A percentile compares a stretch with the other conserved stretches of the same genome.
These are phyloP conservation scores for Cystofilobasidium capitatum DNA, from an alignment of 768 basidiomycete species.

Conservation along the genomic window DNA sequence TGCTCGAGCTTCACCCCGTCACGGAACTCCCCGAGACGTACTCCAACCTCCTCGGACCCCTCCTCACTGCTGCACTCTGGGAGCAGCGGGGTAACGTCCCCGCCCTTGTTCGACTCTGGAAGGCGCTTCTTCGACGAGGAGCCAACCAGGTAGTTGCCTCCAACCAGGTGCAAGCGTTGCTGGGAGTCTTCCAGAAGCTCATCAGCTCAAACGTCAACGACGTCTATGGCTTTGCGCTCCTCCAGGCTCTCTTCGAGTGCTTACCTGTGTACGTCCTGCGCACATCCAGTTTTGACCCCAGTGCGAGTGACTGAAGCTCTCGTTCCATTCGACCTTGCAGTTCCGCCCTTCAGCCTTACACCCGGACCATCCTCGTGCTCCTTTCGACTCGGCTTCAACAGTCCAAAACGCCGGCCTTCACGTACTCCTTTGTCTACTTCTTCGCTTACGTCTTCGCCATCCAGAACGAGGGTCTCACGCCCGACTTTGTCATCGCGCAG, in stretches of 20 bases:
- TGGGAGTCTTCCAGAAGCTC: conserved; percentile 86
- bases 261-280: conserved; percentile 59
- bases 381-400: conserved; percentile 76
- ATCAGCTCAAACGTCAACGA: conserved; percentile 82
- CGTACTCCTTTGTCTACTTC: conserved; percentile 71
- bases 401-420: conserved; percentile 80
- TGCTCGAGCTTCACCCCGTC: conserved; percentile 69
- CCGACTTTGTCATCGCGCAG: conserved; percentile 66
- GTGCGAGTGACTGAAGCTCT: neutral
- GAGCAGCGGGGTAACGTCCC: conserved; percentile 90
- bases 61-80: conserved; percentile 80
- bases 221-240: conserved; percentile 77
- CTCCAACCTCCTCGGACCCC: conserved; percentile 63
- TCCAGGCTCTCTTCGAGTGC: conserved; percentile 63
- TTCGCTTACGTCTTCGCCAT: conserved; percentile 66
- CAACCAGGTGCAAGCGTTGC: conserved; percentile 64
- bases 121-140: conserved; percentile 70
- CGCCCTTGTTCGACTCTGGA: conserved; percentile 76
- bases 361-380: conserved; percentile 59
- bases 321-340: conserved; percentile 41
- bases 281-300: neutral
- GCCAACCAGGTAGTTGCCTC: conserved; percentile 54
- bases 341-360: conserved; percentile 56
- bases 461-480: conserved; percentile 59
- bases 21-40: conserved; percentile 61